A percentile compares a stretch with the other conserved stretches of the same genome.
Conservation (phyloP, 1,284 basidiomycete species). For the Ustilago nuda region DNA sequence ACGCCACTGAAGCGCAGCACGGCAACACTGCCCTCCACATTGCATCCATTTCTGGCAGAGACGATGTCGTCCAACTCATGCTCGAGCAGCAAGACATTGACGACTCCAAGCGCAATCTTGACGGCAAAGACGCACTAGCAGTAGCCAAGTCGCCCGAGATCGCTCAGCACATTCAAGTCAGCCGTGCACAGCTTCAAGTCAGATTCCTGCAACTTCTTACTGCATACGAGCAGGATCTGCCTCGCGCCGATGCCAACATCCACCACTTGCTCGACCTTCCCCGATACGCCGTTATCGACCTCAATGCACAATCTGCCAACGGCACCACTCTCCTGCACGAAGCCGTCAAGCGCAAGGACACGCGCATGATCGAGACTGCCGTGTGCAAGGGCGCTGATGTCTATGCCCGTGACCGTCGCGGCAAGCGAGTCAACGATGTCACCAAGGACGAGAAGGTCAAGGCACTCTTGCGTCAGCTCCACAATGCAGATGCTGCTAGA, state of each 20-base stretch:
- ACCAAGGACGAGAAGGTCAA: slow-evolving; percentile 80
- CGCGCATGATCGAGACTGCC: slow-evolving; percentile 83
- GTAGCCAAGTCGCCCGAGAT: slow-evolving; percentile 76
- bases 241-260: slow-evolving; percentile 73
- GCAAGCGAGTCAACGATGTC: slow-evolving; percentile 80
- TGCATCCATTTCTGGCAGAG: slow-evolving; percentile 82
- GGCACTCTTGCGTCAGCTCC: slow-evolving; percentile 82
- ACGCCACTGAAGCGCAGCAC: slow-evolving; percentile 62
- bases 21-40: slow-evolving; percentile 88
- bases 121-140: slow-evolving; percentile 80
- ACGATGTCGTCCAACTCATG: slow-evolving; percentile 75
- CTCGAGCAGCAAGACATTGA: slow-evolving; percentile 77
- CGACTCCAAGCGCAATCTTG: slow-evolving; percentile 80
- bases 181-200: slow-evolving; percentile 80
- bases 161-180: slow-evolving; percentile 81
- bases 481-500: slow-evolving; percentile 68
- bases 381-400: slow-evolving; percentile 89
- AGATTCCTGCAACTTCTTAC: slow-evolving; percentile 79
- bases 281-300: slow-evolving; percentile 56
- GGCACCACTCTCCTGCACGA: slow-evolving; percentile 83
- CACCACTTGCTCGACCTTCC: slow-evolving; percentile 53
- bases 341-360: slow-evolving; percentile 84
- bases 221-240: slow-evolving; percentile 66
- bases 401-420: slow-evolving; percentile 83
- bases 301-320: slow-evolving; percentile 48